A percentile compares a stretch with the other conserved stretches of the same genome.
Evolutionary conservation across 768 basidiomycete species (phyloP).

Genomic region (Rhizopogon vinicolor): DNA sequence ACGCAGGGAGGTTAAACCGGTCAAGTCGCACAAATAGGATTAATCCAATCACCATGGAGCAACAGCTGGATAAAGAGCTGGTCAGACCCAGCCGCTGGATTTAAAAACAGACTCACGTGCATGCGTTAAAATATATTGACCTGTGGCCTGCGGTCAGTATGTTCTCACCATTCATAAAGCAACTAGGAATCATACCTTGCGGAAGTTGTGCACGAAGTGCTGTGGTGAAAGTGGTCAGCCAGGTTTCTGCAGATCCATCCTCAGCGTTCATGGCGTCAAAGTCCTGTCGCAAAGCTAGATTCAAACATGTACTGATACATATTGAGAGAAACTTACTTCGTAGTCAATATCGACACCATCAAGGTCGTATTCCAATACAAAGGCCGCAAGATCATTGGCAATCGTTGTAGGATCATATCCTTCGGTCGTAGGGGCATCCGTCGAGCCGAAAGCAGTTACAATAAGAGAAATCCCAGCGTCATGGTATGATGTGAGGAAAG

Average conservation of each 20-base stretch:
- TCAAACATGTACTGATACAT: background rate
- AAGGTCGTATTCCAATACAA: conserved; percentile 54
- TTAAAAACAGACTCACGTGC: conserved; percentile 31
- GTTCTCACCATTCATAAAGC: background rate
- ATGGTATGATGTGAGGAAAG: conserved; percentile 48
- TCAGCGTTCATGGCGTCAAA: conserved; percentile 55
- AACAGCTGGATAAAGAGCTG: conserved; percentile 26
- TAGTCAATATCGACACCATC: conserved; percentile 79
- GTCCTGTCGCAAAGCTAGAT: conserved; percentile 35
- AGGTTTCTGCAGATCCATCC: conserved; percentile 45
- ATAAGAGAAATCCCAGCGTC: conserved; percentile 57
- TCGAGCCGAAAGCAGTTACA: conserved; percentile 57
- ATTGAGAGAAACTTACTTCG: conserved; percentile 32
- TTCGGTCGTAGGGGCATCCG: conserved; percentile 50
- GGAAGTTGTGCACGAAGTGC: conserved; percentile 27
- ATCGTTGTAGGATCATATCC: conserved; percentile 57
- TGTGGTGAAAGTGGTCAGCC: conserved; percentile 28
- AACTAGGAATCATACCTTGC: conserved; percentile 2
- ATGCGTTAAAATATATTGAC: conserved; percentile 29
- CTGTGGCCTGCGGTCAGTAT: background rate
- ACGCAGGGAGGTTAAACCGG: background rate
- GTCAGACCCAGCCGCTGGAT: background rate
- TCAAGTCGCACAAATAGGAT: background rate
- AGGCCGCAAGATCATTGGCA: conserved; percentile 62
- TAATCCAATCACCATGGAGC: conserved; percentile 33